Conservation (phyloP, 1,284 basidiomycete genomes). For the Sutorius eximius region DNA sequence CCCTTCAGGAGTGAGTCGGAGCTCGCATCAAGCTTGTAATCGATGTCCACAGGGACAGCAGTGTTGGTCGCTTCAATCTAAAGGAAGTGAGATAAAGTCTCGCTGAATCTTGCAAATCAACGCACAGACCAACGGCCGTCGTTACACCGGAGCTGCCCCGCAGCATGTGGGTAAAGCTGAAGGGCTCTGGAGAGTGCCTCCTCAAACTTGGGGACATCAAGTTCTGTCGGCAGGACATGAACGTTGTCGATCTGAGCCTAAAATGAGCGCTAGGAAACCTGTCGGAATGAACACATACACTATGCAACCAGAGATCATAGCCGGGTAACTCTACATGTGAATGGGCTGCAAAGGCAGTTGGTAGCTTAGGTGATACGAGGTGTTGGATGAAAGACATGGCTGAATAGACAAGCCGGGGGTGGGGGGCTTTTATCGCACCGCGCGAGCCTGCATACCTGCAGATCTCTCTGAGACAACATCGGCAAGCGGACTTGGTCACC, state of each 20-base stretch:
- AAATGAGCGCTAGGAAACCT: background rate
- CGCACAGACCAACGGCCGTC: conserved; percentile 31
- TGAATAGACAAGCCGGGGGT: background rate
- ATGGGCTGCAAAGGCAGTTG: conserved; percentile 12
- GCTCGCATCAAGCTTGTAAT: conserved; percentile 2
- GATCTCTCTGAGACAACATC: background rate
- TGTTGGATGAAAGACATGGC: conserved; percentile 15
- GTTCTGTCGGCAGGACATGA: conserved; percentile 25
- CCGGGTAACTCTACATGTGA: conserved; percentile 22
- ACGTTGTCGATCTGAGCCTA: conserved; percentile 28
- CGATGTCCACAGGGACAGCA: conserved; percentile 18
- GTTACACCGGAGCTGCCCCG: conserved; percentile 23
- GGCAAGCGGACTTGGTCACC: background rate
- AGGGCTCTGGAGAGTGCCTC: conserved; percentile 27
- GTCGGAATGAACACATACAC: conserved; percentile 10
- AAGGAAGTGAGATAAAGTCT: conserved; percentile 5
- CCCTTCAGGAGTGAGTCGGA: conserved; percentile 17
- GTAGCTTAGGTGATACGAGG: conserved; percentile 19
- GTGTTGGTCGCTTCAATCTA: conserved; percentile 29
- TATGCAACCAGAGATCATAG: conserved; percentile 23
- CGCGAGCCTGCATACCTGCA: background rate
- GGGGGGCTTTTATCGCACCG: background rate
- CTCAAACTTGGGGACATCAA: conserved; percentile 25
- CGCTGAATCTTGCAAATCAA: background rate
- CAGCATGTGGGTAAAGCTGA: conserved; percentile 29